Conservation (phyloP, 1,284 basidiomycete species). For the Neonothopanus nambi region DNA sequence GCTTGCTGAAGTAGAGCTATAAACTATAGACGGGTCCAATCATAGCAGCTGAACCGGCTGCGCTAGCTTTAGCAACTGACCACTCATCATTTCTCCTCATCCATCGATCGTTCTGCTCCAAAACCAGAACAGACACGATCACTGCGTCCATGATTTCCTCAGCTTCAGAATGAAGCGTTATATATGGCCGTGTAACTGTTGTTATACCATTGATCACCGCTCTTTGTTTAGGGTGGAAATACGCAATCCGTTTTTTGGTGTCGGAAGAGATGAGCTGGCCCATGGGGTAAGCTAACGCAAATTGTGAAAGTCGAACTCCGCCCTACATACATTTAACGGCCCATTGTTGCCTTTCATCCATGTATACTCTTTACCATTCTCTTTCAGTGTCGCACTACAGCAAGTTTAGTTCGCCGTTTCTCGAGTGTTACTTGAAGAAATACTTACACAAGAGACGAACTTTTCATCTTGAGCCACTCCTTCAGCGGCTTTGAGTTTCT, state of each 20-base stretch:
- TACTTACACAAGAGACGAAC: not conserved
- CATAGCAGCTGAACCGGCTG: too few species aligned
- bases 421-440: not conserved
- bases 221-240: not conserved
- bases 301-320: too few species aligned
- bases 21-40: too few species aligned
- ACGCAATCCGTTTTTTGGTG: not conserved
- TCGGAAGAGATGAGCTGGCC: not conserved
- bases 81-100: conserved; percentile 3
- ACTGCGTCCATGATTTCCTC: conserved; percentile 1
- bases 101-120: conserved; percentile 1
- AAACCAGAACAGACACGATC: not conserved
- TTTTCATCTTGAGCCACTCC: not conserved
- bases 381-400: not conserved
- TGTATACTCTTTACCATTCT: not conserved
- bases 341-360: conserved; percentile 5
- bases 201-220: not conserved
- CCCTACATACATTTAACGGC: not conserved
- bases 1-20: too few species aligned
- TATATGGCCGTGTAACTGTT: not conserved
- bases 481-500: not conserved
- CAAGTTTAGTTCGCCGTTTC: too few species aligned
- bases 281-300: not conserved
- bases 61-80: too few species aligned
- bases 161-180: not conserved